Conservation (phyloP, 2,329 filamentous ascomycete genomes). For the Colletotrichum sp. region DNA sequence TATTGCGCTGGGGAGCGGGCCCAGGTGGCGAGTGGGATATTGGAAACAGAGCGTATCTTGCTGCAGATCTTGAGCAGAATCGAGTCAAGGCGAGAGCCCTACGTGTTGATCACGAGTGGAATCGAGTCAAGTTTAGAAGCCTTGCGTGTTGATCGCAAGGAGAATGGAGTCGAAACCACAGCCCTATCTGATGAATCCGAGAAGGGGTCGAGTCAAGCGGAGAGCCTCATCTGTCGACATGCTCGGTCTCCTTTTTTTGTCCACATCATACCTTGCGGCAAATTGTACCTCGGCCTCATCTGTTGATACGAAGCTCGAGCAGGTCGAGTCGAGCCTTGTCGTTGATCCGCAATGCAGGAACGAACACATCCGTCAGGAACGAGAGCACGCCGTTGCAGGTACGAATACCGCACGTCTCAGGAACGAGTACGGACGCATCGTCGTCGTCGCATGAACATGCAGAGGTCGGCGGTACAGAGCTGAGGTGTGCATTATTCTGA, state of each 20-base stretch:
- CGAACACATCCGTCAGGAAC: not conserved
- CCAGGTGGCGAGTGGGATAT: not conserved
- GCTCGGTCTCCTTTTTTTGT: not conserved
- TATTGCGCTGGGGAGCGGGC: not conserved
- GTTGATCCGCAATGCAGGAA: not conserved
- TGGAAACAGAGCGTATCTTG: not conserved
- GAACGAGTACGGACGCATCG: not conserved
- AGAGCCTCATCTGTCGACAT: not conserved
- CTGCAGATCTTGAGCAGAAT: not conserved
- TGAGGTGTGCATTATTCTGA: not conserved
- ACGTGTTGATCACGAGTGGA: not conserved
- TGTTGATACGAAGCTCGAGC: not conserved
- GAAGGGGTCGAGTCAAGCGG: not conserved
- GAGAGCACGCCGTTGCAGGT: not conserved
- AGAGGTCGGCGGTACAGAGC: not conserved
- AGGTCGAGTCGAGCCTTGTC: not conserved
- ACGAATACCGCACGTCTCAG: not conserved
- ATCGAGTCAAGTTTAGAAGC: not conserved
- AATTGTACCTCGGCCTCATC: not conserved
- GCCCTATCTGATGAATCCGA: not conserved
- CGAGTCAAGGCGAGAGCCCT: not conserved
- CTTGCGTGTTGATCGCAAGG: not conserved
- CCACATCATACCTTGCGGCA: not conserved
- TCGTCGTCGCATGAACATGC: not conserved
- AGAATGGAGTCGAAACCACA: not conserved